Evolutionary conservation across 495 filamentous ascomycete species (phyloP).

Genomic region (Rhypophila decipiens): DNA sequence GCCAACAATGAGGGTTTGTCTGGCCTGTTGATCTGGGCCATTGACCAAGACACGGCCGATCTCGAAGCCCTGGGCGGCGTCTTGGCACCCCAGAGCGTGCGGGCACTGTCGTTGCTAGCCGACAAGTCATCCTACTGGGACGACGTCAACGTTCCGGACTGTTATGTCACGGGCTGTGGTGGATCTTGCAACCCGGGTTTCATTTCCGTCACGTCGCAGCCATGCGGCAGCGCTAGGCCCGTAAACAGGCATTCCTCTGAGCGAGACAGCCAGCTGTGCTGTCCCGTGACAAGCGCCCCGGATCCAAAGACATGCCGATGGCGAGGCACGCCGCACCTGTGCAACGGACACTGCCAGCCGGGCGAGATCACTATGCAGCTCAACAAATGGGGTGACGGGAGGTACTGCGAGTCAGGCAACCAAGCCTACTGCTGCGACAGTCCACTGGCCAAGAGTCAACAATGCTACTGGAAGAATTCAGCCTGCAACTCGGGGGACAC

Average conservation of each 20-base stretch:
- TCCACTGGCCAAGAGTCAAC: not conserved
- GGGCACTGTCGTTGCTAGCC: not conserved
- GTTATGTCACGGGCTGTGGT: too few species aligned
- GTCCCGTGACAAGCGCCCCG: not conserved
- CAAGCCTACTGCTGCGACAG: conserved; percentile 13
- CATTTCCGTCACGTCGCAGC: too few species aligned
- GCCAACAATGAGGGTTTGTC: conserved; percentile 27
- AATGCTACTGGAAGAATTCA: conserved; percentile 1
- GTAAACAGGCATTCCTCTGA: too few species aligned
- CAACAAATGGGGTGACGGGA: conserved; percentile 5
- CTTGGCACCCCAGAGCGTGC: not conserved
- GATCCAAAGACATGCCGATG: not conserved
- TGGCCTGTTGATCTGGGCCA: conserved; percentile 32
- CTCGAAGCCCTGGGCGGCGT: conserved; percentile 6
- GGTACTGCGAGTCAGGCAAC: conserved; percentile 10
- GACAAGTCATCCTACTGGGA: not conserved
- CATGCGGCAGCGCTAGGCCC: too few species aligned
- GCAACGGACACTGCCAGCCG: conserved; percentile 8
- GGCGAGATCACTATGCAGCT: conserved; percentile 10
- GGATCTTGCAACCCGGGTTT: too few species aligned
- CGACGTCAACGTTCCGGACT: too few species aligned
- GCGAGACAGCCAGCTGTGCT: not conserved
- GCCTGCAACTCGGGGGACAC: conserved; percentile 2
- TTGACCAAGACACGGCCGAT: conserved; percentile 20
- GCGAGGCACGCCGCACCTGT: conserved; percentile 1